phyloP scores from a whole-genome alignment of 495 filamentous ascomycete genomes.

The Trichoderma orchidacearum region DNA sequence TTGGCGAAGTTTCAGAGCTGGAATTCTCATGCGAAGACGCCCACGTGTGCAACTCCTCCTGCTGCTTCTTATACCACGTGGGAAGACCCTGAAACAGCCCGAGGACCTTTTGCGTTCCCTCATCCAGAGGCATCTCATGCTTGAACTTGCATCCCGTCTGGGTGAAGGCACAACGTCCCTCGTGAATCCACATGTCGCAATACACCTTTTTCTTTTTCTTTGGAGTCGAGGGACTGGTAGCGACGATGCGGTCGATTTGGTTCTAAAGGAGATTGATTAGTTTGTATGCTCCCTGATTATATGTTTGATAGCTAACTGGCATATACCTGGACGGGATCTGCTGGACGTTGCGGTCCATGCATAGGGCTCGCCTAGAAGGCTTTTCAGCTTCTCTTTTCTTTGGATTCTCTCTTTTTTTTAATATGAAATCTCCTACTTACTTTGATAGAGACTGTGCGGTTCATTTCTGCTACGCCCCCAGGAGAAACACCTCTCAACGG shows the following conservation, averaged over 20 bases:
- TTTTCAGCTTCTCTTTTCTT: not conserved
- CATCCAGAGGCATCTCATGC: constrained; percentile 69
- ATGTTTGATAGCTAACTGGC: not conserved
- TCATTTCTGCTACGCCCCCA: constrained; percentile 21
- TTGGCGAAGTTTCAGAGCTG: not conserved
- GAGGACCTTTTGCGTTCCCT: constrained; percentile 41
- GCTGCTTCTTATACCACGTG: constrained; percentile 36
- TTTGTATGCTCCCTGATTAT: not conserved
- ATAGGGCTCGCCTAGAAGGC: not conserved
- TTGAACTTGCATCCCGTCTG: constrained; percentile 78
- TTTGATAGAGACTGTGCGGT: constrained; percentile 10
- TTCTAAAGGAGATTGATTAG: not conserved
- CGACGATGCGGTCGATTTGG: constrained; percentile 19
- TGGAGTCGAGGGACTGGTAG: constrained; percentile 9
- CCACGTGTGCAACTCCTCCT: constrained; percentile 19
- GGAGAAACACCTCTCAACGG: constrained; percentile 19
- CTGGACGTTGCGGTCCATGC: not conserved
- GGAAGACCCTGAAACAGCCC: constrained; percentile 45
- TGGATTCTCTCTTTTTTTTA: not conserved
- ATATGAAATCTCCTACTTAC: constrained; percentile 7
- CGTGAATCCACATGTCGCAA: constrained; percentile 78
- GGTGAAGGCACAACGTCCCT: constrained; percentile 69
- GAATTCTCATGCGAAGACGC: not conserved
- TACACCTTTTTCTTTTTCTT: constrained; percentile 51
- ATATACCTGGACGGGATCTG: constrained; percentile 24